Percentiles rank a stretch among this genome's conserved stretches.
These are phyloP conservation scores for Diaporthe capsici DNA, from an alignment of 2,329 filamentous ascomycete species.

Conservation along the genomic window DNA sequence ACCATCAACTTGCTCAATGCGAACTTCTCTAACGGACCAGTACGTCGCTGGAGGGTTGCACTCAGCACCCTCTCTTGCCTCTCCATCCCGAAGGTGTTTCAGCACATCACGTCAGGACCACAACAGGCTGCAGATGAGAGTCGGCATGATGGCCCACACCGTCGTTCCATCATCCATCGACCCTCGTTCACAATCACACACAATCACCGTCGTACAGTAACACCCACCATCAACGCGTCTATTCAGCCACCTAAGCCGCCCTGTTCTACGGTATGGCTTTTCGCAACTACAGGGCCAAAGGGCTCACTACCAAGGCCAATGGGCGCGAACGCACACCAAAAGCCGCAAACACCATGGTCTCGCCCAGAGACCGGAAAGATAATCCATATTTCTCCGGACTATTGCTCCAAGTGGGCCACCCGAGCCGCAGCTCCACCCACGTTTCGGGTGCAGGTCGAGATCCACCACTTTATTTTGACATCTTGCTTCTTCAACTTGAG, in stretches of 20 bases:
- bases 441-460: not conserved
- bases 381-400: not conserved
- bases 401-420: constrained; percentile 10
- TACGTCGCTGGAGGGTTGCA: not conserved
- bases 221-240: not conserved
- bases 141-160: not conserved
- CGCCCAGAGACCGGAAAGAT: not conserved
- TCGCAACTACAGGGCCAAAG: not conserved
- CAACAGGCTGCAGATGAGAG: too few species aligned
- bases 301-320: not conserved
- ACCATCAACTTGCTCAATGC: not conserved
- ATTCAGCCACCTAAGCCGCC: not conserved
- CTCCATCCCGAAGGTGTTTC: not conserved
- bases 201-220: not conserved
- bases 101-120: not conserved
- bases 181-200: not conserved
- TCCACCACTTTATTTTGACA: constrained; percentile 37
- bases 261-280: not conserved
- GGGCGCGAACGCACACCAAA: not conserved
- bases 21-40: not conserved
- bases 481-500: constrained; percentile 9
- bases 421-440: constrained; percentile 22
- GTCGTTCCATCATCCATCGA: not conserved
- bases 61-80: not conserved
- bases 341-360: not conserved